Evolutionary conservation across 441 rosid genomes (phyloP).

Genomic region (Pelargonium fulgidum): DNA sequence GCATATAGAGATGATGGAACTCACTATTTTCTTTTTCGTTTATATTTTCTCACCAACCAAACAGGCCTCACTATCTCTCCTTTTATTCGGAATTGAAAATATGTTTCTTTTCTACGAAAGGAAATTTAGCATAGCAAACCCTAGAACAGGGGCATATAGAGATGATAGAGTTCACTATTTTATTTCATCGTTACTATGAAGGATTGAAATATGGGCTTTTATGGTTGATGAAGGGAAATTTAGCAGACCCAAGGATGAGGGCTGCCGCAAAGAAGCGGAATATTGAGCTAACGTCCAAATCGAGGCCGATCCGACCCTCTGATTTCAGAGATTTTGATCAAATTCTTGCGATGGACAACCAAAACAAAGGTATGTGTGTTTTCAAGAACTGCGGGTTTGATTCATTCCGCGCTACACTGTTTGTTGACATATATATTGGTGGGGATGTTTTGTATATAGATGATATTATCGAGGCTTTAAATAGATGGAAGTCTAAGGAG

Average conservation of each 20-base stretch:
- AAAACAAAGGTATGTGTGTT: constrained; percentile 45
- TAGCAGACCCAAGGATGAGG: constrained; percentile 88
- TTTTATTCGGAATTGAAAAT: no score
- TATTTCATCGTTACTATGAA: neutral
- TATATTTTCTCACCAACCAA: no score
- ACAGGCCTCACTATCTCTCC: no score
- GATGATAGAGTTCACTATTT: neutral
- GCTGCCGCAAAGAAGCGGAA: constrained; percentile 75
- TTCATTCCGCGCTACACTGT: neutral
- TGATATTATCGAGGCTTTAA: constrained; percentile 66
- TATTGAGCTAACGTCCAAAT: constrained; percentile 74
- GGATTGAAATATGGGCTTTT: neutral
- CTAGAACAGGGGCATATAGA: neutral
- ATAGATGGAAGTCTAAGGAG: constrained; percentile 65
- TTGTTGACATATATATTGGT: no score
- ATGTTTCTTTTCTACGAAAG: neutral
- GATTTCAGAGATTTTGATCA: constrained; percentile 77
- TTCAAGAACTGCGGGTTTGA: constrained; percentile 14
- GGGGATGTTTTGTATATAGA: constrained; percentile 33
- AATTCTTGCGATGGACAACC: constrained; percentile 83
- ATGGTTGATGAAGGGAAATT: constrained; percentile 53
- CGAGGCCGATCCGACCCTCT: constrained; percentile 73
- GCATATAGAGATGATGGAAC: neutral
- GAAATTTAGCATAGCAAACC: neutral
- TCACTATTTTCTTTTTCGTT: neutral